Conservation (phyloP, 2,329 filamentous ascomycete species). For the Sporothrix curviconia region DNA sequence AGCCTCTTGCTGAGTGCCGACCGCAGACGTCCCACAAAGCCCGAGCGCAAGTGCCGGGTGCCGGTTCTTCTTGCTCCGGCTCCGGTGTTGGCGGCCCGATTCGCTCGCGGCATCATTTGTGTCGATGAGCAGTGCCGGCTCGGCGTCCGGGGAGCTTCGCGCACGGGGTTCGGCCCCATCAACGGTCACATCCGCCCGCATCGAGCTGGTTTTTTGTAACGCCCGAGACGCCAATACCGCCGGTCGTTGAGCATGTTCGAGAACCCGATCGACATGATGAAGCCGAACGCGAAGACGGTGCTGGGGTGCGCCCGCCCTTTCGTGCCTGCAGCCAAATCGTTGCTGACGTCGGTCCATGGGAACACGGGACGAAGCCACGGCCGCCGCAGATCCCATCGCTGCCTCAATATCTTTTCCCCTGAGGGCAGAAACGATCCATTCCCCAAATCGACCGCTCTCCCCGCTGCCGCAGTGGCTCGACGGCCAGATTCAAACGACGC, state of each 20-base stretch:
- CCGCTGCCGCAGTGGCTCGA: constrained; percentile 85
- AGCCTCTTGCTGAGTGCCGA: constrained; percentile 44
- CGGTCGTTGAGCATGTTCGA: constrained; percentile 98
- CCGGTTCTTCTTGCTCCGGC: neutral
- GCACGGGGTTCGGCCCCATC: no score
- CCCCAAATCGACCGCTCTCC: constrained; percentile 75
- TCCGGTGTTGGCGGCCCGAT: constrained; percentile 48
- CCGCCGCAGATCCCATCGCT: constrained; percentile 59
- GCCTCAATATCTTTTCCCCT: constrained; percentile 75
- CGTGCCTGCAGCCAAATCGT: constrained; percentile 37
- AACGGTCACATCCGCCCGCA: constrained; percentile 59
- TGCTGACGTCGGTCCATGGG: constrained; percentile 74
- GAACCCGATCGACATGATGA: constrained; percentile 79
- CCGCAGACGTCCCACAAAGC: constrained; percentile 55
- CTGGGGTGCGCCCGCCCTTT: constrained; percentile 32
- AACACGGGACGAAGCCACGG: constrained; percentile 58
- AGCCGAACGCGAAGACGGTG: constrained; percentile 60
- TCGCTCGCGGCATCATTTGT: constrained; percentile 59
- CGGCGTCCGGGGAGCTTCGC: no score
- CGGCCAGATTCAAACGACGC: constrained; percentile 68
- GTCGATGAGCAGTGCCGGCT: constrained; percentile 42
- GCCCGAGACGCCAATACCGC: constrained; percentile 81
- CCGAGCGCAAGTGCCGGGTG: constrained; percentile 38
- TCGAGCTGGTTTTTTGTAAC: constrained; percentile 65
- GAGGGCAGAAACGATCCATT: constrained; percentile 78